Base-by-base conservation (phyloP, 495 filamentous ascomycete genomes). In the Ascodesmis nigricans region DNA sequence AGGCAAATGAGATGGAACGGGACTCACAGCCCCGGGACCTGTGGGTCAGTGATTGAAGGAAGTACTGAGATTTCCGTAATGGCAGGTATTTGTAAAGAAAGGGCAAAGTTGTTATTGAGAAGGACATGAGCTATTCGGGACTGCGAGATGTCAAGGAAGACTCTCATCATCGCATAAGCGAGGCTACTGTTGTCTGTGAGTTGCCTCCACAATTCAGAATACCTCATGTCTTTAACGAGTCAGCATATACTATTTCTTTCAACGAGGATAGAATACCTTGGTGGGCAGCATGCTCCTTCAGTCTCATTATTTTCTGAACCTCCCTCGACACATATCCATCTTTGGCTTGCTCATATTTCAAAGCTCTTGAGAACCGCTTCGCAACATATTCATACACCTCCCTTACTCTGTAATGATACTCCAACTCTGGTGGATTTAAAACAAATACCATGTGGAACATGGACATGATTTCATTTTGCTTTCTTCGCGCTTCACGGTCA, bases 391-490 rank as follows among this genome's bases (percentile, higher is more conserved):
- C 65, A 49, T 83, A 91, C 50, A 93, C 73, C 32, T 84, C 71
- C 35, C 71, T 65, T 29, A 81, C 63, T 14, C 80, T 62, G 31
- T 71, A 58, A 29, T 74, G 73, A 44, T 73, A 73, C 52, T 90
- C 78, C 26, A 78, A 56, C 31, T 73, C 63, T 23, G 77, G 75
- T 2, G 78, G 74, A 46, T 78, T 73, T 31, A 92, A 56, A 21
- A 91, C 76, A 55, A 93, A 95, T 9, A 92, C 79, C 21, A 93
- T 68, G 56, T 95, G 82, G 53, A 97, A 97, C 82, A 93, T 92
- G 15, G 70, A 81, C 77, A 97, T 83, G 27, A 15, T 47, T 33
- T 45, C 44, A 61, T 58, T 21, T 49, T 45, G 35, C 57, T 39
- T 50, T 48, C 29, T 31, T 31, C 11, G 40, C 10, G 44, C 49